These are phyloP conservation scores for Aspergillus bombycis DNA, from an alignment of 2,329 filamentous ascomycete genomes.

Conservation along the genomic window DNA sequence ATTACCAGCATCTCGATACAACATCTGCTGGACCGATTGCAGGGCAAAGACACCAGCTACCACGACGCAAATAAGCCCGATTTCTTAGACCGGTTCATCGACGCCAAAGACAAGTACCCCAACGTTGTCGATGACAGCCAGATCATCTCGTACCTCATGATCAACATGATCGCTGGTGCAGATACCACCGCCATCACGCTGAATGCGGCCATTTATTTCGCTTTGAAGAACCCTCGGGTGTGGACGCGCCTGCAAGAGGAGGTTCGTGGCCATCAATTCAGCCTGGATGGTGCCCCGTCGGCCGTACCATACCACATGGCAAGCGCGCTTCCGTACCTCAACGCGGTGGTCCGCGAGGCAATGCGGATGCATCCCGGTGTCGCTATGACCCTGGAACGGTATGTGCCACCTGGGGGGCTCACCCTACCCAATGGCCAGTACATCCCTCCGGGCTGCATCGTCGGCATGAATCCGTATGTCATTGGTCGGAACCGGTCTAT, in stretches of 20 bases:
- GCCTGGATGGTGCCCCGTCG: neutral
- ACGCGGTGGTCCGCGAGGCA: slow-evolving; percentile 57
- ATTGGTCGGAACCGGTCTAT: slow-evolving; percentile 43
- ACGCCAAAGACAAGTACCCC: slow-evolving; percentile 38
- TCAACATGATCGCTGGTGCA: slow-evolving; percentile 40
- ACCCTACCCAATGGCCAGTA: slow-evolving; percentile 34
- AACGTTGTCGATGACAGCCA: slow-evolving; percentile 41
- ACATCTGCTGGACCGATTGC: slow-evolving; percentile 18
- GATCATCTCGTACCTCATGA: slow-evolving; percentile 41
- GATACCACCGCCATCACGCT: slow-evolving; percentile 44
- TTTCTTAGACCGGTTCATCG: slow-evolving; percentile 48
- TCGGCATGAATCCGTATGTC: slow-evolving; percentile 41
- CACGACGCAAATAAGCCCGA: slow-evolving; percentile 30
- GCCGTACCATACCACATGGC: slow-evolving; percentile 25
- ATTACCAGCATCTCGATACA: slow-evolving; percentile 26
- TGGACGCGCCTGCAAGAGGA: slow-evolving; percentile 22
- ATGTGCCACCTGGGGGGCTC: slow-evolving; percentile 46
- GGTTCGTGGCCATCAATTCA: slow-evolving; percentile 10
- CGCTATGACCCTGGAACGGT: slow-evolving; percentile 54
- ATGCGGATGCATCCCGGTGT: slow-evolving; percentile 55
- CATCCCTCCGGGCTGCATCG: slow-evolving; percentile 39
- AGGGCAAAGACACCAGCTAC: slow-evolving; percentile 21
- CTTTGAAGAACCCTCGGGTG: slow-evolving; percentile 21
- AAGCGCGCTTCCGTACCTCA: slow-evolving; percentile 45
- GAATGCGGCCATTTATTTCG: slow-evolving; percentile 32